Conservation (phyloP, 2,329 filamentous ascomycete species). For the Plectosphaerella sp. region DNA sequence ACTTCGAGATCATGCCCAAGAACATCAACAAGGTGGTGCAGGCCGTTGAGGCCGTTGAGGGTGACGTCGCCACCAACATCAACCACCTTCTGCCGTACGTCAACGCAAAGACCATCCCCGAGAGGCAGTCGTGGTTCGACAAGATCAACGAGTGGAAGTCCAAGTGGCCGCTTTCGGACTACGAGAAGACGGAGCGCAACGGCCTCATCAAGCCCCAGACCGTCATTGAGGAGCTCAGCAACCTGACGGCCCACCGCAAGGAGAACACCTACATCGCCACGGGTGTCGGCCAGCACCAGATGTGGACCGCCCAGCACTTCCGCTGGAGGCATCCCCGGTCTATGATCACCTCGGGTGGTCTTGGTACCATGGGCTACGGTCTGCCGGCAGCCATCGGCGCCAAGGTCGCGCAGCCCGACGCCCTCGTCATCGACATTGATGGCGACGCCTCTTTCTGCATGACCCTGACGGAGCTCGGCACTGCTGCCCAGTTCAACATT, state of each 20-base stretch:
- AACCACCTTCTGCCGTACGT: conserved; percentile 69
- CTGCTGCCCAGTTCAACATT: conserved; percentile 92
- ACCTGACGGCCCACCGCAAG: conserved; percentile 76
- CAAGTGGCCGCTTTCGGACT: conserved; percentile 80
- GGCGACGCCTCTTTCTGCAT: conserved; percentile 99
- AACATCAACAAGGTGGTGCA: conserved; percentile 99
- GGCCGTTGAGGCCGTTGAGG: conserved; percentile 91
- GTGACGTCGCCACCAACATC: conserved; percentile 81
- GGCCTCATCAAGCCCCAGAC: conserved; percentile 92
- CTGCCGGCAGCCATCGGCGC: conserved; percentile 92
- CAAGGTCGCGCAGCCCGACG: conserved; percentile 74
- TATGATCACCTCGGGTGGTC: conserved; percentile 94
- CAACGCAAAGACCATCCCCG: conserved; percentile 52
- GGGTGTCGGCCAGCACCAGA: conserved; percentile 95
- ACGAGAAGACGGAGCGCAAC: conserved; percentile 67
- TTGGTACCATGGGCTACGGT: conserved; percentile 87
- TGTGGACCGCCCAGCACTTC: conserved; percentile 98
- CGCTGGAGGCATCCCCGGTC: conserved; percentile 86
- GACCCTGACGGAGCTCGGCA: conserved; percentile 93
- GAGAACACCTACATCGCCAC: conserved; percentile 84
- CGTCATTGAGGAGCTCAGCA: conserved; percentile 84
- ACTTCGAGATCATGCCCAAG: conserved; percentile 99
- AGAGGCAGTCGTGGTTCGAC: conserved; percentile 72
- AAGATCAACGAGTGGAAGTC: conserved; percentile 90
- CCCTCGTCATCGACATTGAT: conserved; percentile 91